Percentiles rank a stretch among this genome's conserved stretches.
These are phyloP conservation scores for Dipteronia sinensis DNA, from an alignment of 345 rosid genomes.

Conservation along the genomic window DNA sequence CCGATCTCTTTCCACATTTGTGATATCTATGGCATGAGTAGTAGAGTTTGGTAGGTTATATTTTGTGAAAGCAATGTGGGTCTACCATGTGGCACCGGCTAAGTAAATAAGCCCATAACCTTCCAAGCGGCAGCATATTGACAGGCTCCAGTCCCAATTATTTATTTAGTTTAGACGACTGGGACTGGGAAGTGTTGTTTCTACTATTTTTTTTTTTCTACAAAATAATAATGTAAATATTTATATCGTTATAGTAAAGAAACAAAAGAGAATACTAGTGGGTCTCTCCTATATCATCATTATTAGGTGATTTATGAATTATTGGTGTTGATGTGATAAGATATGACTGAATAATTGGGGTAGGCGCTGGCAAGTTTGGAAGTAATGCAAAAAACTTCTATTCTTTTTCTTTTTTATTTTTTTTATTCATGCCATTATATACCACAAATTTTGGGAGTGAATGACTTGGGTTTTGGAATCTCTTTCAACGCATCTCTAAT, in stretches of 20 bases:
- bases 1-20: too few species aligned
- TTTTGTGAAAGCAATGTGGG: constrained; percentile 5
- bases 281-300: neutral
- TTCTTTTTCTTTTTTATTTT: too few species aligned
- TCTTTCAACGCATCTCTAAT: neutral
- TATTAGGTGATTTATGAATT: constrained; percentile 6
- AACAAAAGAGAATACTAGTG: neutral
- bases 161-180: neutral
- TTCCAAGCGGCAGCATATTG: neutral
- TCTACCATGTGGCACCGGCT: constrained; percentile 24
- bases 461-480: neutral
- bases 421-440: neutral
- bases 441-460: neutral
- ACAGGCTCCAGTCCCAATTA: too few species aligned
- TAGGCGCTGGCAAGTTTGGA: constrained; percentile 19
- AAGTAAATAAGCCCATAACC: neutral
- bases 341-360: constrained; percentile 15
- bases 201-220: neutral
- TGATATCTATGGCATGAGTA: neutral
- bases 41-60: neutral
- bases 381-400: neutral
- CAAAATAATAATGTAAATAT: too few species aligned
- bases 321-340: constrained; percentile 21
- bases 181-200: neutral
- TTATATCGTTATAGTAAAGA: neutral